Evolutionary conservation across 2,329 filamentous ascomycete genomes (phyloP).

Genomic region (Diaporthe citriasiana): DNA sequence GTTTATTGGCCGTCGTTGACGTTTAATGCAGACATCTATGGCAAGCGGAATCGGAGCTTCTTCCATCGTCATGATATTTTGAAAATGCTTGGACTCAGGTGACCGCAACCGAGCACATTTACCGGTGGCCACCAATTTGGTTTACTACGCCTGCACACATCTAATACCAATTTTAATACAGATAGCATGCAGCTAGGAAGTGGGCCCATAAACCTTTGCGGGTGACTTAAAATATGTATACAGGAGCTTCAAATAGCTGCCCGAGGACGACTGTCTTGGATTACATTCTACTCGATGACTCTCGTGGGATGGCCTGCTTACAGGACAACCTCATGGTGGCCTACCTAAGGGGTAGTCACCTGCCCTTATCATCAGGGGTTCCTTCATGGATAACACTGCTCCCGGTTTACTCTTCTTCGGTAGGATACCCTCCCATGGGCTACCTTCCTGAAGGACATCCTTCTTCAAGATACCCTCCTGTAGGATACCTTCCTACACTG

Average conservation of each 20-base stretch:
- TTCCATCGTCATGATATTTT: constrained; percentile 83
- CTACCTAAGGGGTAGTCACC: background rate
- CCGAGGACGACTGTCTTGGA: background rate
- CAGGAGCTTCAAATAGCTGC: too few relatives aligned
- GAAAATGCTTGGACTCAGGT: constrained; percentile 57
- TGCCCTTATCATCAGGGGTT: too few relatives aligned
- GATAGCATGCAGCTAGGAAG: background rate
- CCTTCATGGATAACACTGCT: background rate
- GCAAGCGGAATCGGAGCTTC: constrained; percentile 82
- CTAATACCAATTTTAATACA: constrained; percentile 5
- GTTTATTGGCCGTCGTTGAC: constrained; percentile 5
- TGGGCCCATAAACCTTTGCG: too few relatives aligned
- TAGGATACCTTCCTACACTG: background rate
- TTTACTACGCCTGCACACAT: background rate
- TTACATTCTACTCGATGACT: background rate
- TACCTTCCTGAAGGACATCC: background rate
- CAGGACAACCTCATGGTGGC: background rate
- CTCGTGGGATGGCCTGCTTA: background rate
- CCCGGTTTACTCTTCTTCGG: background rate
- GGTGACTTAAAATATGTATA: too few relatives aligned
- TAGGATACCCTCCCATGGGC: background rate
- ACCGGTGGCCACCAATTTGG: background rate
- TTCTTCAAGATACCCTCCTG: too few relatives aligned
- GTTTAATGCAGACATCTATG: constrained; percentile 74
- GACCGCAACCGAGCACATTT: background rate